Conservation (phyloP, 2,329 filamentous ascomycete species). For the Cladosporium halotolerans region DNA sequence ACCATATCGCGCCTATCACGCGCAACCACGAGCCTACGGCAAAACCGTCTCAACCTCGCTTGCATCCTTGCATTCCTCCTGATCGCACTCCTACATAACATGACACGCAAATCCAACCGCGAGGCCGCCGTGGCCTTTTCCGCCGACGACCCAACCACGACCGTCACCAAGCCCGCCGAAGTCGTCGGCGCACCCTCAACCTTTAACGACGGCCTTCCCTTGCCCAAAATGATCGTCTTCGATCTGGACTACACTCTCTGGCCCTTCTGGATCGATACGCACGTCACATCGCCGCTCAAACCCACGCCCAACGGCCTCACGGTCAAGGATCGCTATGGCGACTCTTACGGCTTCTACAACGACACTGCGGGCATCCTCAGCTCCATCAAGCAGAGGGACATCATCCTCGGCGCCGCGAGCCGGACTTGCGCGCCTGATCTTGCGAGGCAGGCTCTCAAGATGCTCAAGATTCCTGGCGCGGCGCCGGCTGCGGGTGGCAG, state of each 20-base stretch:
- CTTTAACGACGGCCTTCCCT: constrained; percentile 60
- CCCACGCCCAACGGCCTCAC: constrained; percentile 36
- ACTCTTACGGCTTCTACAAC: constrained; percentile 41
- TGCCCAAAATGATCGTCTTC: constrained; percentile 82
- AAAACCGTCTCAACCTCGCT: neutral
- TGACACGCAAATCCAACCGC: constrained; percentile 6
- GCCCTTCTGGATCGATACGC: constrained; percentile 97
- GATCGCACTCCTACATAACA: neutral
- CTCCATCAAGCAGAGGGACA: constrained; percentile 49
- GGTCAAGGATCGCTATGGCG: constrained; percentile 47
- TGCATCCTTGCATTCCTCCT: neutral
- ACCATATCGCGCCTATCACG: no score
- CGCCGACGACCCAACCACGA: constrained; percentile 22
- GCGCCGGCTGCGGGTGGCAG: constrained; percentile 18
- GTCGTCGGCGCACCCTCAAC: constrained; percentile 43
- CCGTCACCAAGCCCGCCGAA: constrained; percentile 32
- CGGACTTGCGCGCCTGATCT: constrained; percentile 75
- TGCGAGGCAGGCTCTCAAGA: constrained; percentile 71
- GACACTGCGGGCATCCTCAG: constrained; percentile 47
- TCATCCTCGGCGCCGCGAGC: constrained; percentile 67
- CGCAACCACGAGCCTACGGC: neutral
- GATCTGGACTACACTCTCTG: constrained; percentile 98
- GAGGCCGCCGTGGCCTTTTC: constrained; percentile 3
- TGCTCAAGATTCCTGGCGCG: constrained; percentile 60
- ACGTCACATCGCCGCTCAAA: constrained; percentile 70